phyloP scores from a whole-genome alignment of 768 basidiomycete genomes.

The Tremella mesenterica region DNA sequence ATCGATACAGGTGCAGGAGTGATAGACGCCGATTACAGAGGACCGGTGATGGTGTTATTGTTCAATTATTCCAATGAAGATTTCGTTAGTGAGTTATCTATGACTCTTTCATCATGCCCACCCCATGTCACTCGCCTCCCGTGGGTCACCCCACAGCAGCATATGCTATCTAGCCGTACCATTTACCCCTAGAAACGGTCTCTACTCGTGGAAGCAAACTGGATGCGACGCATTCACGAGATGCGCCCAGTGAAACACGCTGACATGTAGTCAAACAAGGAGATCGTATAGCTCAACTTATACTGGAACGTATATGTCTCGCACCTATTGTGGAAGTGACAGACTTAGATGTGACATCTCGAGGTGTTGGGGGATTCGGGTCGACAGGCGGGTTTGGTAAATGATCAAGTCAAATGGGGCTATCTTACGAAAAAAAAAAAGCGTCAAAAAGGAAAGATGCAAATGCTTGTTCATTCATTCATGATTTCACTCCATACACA shows the following conservation, averaged over 20 bases:
- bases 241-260: background rate
- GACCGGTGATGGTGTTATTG: slow-evolving; percentile 79
- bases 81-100: slow-evolving; percentile 60
- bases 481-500: too few species aligned
- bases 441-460: background rate
- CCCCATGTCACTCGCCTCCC: too few species aligned
- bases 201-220: too few species aligned
- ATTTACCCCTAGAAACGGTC: too few species aligned
- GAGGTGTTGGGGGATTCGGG: slow-evolving; percentile 80
- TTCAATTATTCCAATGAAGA: slow-evolving; percentile 86
- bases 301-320: slow-evolving; percentile 78
- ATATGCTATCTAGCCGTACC: too few species aligned
- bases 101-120: background rate
- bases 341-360: slow-evolving; percentile 75
- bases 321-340: slow-evolving; percentile 78
- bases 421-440: background rate
- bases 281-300: slow-evolving; percentile 87
- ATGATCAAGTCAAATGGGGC: background rate
- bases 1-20: slow-evolving; percentile 97
- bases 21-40: slow-evolving; percentile 91
- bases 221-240: background rate
- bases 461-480: background rate
- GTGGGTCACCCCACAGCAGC: too few species aligned
- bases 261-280: slow-evolving; percentile 64
- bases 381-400: slow-evolving; percentile 68